Percentiles rank a stretch among this genome's conserved stretches.
phyloP scores from a whole-genome alignment of 345 rosid species.

The Xanthoceras sorbifolium region DNA sequence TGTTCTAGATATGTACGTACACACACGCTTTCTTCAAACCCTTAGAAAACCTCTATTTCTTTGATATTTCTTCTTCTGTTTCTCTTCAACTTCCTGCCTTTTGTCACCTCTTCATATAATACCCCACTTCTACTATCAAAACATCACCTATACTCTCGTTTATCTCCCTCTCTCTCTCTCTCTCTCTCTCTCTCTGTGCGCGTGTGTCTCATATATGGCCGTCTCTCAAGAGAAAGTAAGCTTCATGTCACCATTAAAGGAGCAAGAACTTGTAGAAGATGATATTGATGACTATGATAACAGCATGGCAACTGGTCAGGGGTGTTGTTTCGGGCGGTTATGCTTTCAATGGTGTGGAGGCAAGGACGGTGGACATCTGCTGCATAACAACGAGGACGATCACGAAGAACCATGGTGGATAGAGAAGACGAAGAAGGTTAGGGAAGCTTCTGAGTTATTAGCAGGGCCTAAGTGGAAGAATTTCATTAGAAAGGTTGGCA shows the following conservation, averaged over 20 bases:
- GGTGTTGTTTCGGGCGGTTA: conserved; percentile 44
- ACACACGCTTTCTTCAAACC: background rate
- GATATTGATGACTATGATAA: conserved; percentile 23
- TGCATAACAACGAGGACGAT: conserved; percentile 23
- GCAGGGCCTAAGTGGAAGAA: conserved; percentile 68
- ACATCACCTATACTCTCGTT: too few species aligned
- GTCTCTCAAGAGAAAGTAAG: conserved; percentile 10
- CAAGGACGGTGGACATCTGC: background rate
- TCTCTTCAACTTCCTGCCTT: conserved; percentile 10
- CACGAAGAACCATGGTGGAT: conserved; percentile 35
- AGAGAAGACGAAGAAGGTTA: conserved; percentile 39
- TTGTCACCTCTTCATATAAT: background rate
- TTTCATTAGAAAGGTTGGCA: conserved; percentile 47
- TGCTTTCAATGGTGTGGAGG: conserved; percentile 30
- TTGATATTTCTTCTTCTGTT: background rate
- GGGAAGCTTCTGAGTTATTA: conserved; percentile 43
- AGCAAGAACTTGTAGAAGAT: conserved; percentile 31
- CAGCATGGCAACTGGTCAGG: background rate
- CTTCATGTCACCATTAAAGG: conserved; percentile 32
- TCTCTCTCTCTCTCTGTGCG: background rate
- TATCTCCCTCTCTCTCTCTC: background rate
- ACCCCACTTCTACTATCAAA: background rate
- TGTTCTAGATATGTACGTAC: background rate
- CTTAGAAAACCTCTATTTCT: background rate
- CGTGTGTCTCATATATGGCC: conserved; percentile 3